Evolutionary conservation across 2,329 filamentous ascomycete genomes (phyloP), one percentile per base, ranked within the genome.

Genomic region (Fusarium nanum): DNA sequence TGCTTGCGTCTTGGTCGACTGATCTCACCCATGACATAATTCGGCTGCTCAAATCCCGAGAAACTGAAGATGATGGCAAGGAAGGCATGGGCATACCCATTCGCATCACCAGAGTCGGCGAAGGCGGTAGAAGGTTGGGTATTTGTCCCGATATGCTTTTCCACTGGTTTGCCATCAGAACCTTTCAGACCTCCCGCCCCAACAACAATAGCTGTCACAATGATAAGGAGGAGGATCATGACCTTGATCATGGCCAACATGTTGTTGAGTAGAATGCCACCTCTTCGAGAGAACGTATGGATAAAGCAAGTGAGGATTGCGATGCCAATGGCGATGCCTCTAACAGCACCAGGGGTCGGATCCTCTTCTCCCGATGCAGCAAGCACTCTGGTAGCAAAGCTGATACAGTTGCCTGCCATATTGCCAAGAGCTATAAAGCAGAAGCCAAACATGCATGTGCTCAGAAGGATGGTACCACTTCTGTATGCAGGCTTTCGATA

Each of bases 221-320:
- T 73, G 54, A 88, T 84, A 12, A 82, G 75, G 3, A 86, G 57
- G 3, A 88, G 79, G 3, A 87, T 81, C 47, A 78, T 70, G 5
- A 86, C 74, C 67, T 88, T 88, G 61, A 85, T 69, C 5, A 82
- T 74, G 6, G 85, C 85, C 32, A 88, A 77, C n/a, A 80, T 25
- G 64, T 87, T 87, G 72, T 85, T 86, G 25, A 87, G 70, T 23
- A 78, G 72, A 45, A 88, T 86, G 4, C 86, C 86, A 5, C 83
- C 84, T 10, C 81, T 77, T 27, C 86, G 78, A 45, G 83, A 87
- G 41, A 80, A 74, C 6, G 79, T 80, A 62, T 88, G 86, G 2
- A 87, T 79, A 20, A 86, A 77, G 58, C 84, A 84, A 5, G 83
- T 81, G 13, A 82, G 68, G 0, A 80, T 80, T 10, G 83, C 78